These are phyloP conservation scores for Apiotrichum veenhuisii DNA, from an alignment of 1,284 basidiomycete species.

Conservation along the genomic window DNA sequence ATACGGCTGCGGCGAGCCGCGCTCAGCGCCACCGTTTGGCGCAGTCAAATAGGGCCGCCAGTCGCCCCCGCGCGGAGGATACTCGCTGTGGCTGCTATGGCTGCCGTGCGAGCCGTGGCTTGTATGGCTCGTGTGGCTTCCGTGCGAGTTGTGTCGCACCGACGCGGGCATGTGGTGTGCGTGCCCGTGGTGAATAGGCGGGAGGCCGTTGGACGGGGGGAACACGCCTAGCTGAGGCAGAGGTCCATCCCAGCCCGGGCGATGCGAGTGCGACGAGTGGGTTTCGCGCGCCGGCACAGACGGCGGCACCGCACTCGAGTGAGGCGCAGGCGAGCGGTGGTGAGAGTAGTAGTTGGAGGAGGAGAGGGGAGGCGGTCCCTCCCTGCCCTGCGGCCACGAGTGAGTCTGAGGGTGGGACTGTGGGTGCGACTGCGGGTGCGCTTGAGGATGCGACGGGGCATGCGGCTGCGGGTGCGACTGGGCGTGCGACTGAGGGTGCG, in stretches of 20 bases:
- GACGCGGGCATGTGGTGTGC: not conserved
- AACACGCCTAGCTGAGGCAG: conserved; percentile 16
- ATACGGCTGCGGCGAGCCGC: conserved; percentile 9
- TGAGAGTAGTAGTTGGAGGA: conserved; percentile 3
- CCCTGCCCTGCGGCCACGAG: not conserved
- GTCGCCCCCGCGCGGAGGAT: conserved; percentile 9
- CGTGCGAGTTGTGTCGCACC: not conserved
- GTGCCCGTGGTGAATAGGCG: conserved; percentile 2
- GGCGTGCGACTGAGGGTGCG: not conserved
- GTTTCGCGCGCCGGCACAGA: not conserved
- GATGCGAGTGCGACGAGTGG: not conserved
- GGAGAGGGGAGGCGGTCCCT: not conserved
- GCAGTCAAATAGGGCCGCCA: conserved; percentile 17
- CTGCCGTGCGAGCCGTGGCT: not conserved
- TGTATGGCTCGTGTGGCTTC: conserved; percentile 1
- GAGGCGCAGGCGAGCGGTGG: not conserved
- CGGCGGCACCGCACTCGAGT: not conserved
- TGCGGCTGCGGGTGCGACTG: not conserved
- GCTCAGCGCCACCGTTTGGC: conserved; percentile 5
- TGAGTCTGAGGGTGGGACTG: not conserved
- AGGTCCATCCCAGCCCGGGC: conserved; percentile 4
- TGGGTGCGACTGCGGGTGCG: not conserved
- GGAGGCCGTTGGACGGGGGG: conserved; percentile 5
- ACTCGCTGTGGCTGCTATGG: conserved; percentile 1
- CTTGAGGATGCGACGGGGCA: not conserved